Evolutionary conservation across 2,329 filamentous ascomycete species (phyloP), one percentile per base, ranked within the genome.

Genomic region (Pseudogymnoascus sp.): DNA sequence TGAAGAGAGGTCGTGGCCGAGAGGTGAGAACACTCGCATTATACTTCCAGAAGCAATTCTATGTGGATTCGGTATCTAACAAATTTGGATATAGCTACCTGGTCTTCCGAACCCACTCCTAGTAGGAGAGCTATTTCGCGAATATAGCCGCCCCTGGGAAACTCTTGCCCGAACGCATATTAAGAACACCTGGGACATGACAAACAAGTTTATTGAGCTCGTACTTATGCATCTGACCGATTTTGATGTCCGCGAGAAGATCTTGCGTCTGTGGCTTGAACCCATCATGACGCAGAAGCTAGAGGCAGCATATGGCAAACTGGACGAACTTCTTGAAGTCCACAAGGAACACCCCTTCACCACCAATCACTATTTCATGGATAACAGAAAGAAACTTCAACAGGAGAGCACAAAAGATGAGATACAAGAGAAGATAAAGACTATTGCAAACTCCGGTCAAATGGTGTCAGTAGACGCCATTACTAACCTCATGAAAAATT

Each of bases 111-210:
- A 66, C 41, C 63, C 63, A 14, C 59, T 64, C 11, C 60, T 67
- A 2, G 64, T 67, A 5, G 63, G 65, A 61, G 64, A 63, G 35
- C 60, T 65, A 14, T 66, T 66, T 37, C 64, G 65, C 6, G 58
- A 66, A 47, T 66, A 66, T 57, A 66, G 62, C 20, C 54, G 61
- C n/a, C 65, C 65, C 12, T 66, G 63, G 63, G 63, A 60, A 47
- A 25, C 11, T 0, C 43, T 62, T 35, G 60, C 65, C 39, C 60
- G 61, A 1, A 11, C 30, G 50, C 62, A 66, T 22, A 64, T 66
- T 36, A 38, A 64, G 16, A 38, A 59, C 20, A 57, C 63, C 3
- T 66, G 65, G 63, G 60, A 66, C 38, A 36, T 38, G 9, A 61
- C 61, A 3, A 61, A 28, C 20, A 60, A 20, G 4, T 66, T 66